Conservation (phyloP, 345 rosid species). For the Populus ilicifolia region DNA sequence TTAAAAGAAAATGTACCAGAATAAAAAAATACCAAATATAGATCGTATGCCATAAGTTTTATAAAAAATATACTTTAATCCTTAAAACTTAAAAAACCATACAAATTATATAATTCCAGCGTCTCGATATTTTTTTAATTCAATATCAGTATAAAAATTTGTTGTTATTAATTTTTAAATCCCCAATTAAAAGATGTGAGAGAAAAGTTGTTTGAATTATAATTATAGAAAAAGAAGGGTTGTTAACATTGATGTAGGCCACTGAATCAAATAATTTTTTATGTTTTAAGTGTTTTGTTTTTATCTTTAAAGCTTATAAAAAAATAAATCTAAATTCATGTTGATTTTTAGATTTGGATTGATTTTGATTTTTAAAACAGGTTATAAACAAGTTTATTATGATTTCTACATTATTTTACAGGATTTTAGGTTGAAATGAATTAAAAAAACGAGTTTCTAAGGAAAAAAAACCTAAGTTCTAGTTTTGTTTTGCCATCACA, state of each 20-base stretch:
- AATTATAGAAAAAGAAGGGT: accelerated
- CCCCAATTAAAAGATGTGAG: accelerated
- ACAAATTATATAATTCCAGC: no score
- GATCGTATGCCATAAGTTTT: no score
- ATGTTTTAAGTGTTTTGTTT: no score
- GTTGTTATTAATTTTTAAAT: no score
- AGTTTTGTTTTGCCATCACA: accelerated
- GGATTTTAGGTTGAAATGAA: accelerated
- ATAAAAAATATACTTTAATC: no score
- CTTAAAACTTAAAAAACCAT: no score
- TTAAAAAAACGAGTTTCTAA: accelerated
- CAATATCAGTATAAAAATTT: no score
- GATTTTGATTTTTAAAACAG: accelerated
- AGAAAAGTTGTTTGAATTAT: accelerated
- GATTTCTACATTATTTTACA: no score
- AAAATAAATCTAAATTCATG: no score
- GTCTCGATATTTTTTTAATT: no score
- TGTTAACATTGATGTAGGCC: accelerated
- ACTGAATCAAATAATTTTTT: accelerated
- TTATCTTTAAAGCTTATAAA: no score
- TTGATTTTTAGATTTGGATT: accelerated
- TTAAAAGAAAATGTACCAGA: accelerated
- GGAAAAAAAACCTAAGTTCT: accelerated
- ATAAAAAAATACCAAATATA: no score
- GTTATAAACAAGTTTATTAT: accelerated